Conservation (phyloP, 257 asterid genomes). For the Solanum piurae region DNA sequence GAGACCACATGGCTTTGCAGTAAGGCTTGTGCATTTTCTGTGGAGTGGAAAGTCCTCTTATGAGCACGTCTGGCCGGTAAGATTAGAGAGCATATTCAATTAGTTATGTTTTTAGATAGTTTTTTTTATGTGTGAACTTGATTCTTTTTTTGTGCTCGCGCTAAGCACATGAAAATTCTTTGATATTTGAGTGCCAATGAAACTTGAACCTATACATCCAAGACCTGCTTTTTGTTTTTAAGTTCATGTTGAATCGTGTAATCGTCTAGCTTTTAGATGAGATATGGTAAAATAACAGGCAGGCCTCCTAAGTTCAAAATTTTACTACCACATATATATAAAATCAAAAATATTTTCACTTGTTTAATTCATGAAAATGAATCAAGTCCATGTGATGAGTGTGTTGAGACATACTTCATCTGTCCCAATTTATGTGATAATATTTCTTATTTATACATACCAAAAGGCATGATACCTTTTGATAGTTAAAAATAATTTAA, state of each 20-base stretch:
- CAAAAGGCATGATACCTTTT: not conserved
- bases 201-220: not conserved
- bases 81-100: not conserved
- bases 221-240: not conserved
- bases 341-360: no score
- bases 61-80: conserved; percentile 29
- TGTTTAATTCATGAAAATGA: not conserved
- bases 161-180: not conserved
- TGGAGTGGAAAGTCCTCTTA: conserved; percentile 29
- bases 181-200: no score
- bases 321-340: no score
- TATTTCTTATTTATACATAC: not conserved
- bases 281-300: not conserved
- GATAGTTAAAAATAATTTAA: not conserved
- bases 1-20: conserved; percentile 6
- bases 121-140: not conserved
- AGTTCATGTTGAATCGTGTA: not conserved
- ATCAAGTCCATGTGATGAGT: not conserved
- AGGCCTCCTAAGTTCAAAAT: not conserved
- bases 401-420: not conserved
- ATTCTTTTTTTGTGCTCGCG: not conserved
- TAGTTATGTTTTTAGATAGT: not conserved
- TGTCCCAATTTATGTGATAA: not conserved
- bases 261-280: not conserved
- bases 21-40: conserved; percentile 13